phyloP scores from a whole-genome alignment of 768 basidiomycete species.

The Psilocybe subaeruginosa region DNA sequence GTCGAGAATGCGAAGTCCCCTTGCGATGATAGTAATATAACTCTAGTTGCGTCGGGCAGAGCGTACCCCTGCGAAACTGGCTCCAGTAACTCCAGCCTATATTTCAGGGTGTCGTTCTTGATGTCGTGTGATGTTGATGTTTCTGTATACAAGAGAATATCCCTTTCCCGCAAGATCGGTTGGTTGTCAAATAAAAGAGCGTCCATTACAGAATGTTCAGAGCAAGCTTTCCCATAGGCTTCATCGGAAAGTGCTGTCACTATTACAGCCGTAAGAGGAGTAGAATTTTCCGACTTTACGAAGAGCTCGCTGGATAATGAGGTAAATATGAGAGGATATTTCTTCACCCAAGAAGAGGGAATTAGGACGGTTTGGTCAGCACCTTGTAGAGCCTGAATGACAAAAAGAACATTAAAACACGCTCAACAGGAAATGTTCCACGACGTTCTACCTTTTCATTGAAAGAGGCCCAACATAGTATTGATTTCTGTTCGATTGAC shows the following conservation, averaged over 20 bases:
- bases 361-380: slow-evolving; percentile 36
- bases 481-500: slow-evolving; percentile 10
- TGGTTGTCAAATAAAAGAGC: slow-evolving; percentile 42
- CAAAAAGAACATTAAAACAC: background rate
- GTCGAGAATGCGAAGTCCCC: background rate
- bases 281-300: slow-evolving; percentile 13
- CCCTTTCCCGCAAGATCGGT: slow-evolving; percentile 56
- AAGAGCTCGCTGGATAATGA: slow-evolving; percentile 9
- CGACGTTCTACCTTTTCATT: slow-evolving; percentile 37
- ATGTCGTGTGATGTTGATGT: slow-evolving; percentile 10
- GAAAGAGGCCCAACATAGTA: slow-evolving; percentile 35
- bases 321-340: slow-evolving; percentile 15
- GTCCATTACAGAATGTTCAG: slow-evolving; percentile 39
- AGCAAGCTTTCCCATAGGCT: slow-evolving; percentile 47
- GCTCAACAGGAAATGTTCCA: background rate
- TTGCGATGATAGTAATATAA: slow-evolving; percentile 49
- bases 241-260: slow-evolving; percentile 51
- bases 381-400: slow-evolving; percentile 23
- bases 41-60: slow-evolving; percentile 47
- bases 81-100: slow-evolving; percentile 60
- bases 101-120: slow-evolving; percentile 32
- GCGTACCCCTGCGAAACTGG: slow-evolving; percentile 77
- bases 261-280: slow-evolving; percentile 50
- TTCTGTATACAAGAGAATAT: slow-evolving; percentile 16
- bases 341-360: slow-evolving; percentile 41